Percentiles rank a stretch among this genome's conserved stretches.
Conservation (phyloP, 768 basidiomycete species). For the Exsudoporus frostii region DNA sequence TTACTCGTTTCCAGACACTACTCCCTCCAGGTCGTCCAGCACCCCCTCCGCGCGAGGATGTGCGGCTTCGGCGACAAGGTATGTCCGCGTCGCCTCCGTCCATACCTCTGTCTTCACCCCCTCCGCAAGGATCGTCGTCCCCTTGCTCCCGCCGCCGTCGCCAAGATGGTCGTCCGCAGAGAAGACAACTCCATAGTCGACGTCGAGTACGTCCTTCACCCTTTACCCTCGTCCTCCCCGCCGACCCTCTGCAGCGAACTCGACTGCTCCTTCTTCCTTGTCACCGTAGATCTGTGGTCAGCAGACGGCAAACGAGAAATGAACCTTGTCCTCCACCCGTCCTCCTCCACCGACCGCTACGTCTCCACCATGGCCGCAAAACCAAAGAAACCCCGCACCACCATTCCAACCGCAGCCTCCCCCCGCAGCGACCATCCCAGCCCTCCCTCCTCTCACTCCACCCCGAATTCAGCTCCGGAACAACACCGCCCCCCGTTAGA, state of each 20-base stretch:
- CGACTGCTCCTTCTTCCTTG: constrained; percentile 84
- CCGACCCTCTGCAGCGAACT: constrained; percentile 54
- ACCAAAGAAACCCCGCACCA: constrained; percentile 36
- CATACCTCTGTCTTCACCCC: constrained; percentile 10
- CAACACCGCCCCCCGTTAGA: constrained; percentile 31
- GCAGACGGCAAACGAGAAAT: constrained; percentile 77
- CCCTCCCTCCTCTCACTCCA: constrained; percentile 45
- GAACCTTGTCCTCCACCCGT: constrained; percentile 87
- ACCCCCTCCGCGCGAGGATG: constrained; percentile 89
- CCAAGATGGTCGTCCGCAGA: constrained; percentile 72
- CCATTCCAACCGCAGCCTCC: constrained; percentile 34
- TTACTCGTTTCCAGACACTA: constrained; percentile 54
- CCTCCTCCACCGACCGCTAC: constrained; percentile 66
- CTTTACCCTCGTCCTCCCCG: background rate
- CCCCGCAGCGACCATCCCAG: constrained; percentile 39
- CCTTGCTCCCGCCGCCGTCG: constrained; percentile 85
- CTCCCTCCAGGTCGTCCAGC: constrained; percentile 80
- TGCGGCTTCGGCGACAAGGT: constrained; percentile 98
- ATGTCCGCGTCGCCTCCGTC: constrained; percentile 21
- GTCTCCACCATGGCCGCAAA: constrained; percentile 41
- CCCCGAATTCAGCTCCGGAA: constrained; percentile 47
- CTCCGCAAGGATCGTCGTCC: constrained; percentile 79
- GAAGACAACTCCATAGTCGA: constrained; percentile 67
- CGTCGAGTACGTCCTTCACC: constrained; percentile 58
- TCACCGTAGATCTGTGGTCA: constrained; percentile 93